Evolutionary conservation across 169 alveolate species (phyloP), one percentile per base, ranked within the genome.

Genomic region (Sarcocystis neurona): DNA sequence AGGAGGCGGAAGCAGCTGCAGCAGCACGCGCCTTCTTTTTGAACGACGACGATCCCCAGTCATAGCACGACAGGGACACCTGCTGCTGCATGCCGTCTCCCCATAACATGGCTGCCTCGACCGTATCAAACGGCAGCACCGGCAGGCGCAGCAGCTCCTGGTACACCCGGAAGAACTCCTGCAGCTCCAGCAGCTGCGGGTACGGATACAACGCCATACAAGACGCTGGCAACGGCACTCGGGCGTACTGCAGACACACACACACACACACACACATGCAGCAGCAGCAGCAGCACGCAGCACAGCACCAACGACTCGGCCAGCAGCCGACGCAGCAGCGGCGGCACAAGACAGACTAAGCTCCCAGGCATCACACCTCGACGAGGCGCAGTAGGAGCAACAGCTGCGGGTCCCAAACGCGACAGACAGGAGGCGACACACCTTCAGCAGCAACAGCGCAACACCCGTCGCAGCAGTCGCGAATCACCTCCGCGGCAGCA

Each of bases 181-280:
- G 90, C 72, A 85, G 85, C 74, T 85, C 90, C 53, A 85, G 75
- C 1, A 85, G 77, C 85, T 85, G 85, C 34, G 90, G 90, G 85
- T 56, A 79, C 30, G 63, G 60, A 85, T 85, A 85, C 66, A 68
- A 85, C 58, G 78, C 53, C 41, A 85, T 63, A 56, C 60, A 37
- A 8, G 85, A 30, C 43, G 58, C 84, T 32, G 90, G 85, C 77
- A 85, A 20, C 4, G 85, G 85, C 78, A 78, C 41, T 43, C 77
- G 84, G 37, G 78, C 84, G 85, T 79, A 85, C 90, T 85, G 90
- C 32, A 66, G 12, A 30, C 10, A 77, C 27, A 77, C 1, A 48
- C 68, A 77, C 32, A 77, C 6, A n/a, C 6, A 72, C 50, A 34
- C n/a, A 72, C 56, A 41, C 20, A 30, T 23, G 78, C 66, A 39